phyloP scores from a whole-genome alignment of 1,139 yeast species.

The Tardiomyces blankii region DNA sequence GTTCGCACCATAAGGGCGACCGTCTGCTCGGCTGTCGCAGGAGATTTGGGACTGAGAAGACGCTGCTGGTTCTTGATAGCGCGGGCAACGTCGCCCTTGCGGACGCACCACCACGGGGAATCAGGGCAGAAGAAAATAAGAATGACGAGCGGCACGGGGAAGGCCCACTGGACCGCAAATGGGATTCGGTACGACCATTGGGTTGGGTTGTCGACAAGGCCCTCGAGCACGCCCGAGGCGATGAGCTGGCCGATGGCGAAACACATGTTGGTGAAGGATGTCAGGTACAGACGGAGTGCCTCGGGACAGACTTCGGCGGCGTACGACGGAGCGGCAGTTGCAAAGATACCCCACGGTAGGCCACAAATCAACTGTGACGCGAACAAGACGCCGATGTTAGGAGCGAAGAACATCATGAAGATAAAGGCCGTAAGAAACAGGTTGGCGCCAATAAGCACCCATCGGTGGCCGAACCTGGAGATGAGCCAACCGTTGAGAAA shows the following conservation, averaged over 20 bases:
- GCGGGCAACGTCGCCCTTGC: conserved; percentile 27
- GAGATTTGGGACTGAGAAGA: conserved; percentile 5
- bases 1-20: conserved; percentile 35
- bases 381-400: conserved; percentile 26
- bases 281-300: conserved; percentile 32
- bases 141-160: conserved; percentile 42
- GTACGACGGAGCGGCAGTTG: conserved; percentile 34
- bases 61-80: conserved; percentile 23
- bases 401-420: conserved; percentile 36
- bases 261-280: conserved; percentile 34
- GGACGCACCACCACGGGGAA: conserved; percentile 44
- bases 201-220: conserved; percentile 14
- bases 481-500: conserved; percentile 29
- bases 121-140: conserved; percentile 44
- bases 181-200: conserved; percentile 33
- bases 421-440: conserved; percentile 25
- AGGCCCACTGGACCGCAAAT: conserved; percentile 47
- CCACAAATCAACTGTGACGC: conserved; percentile 37
- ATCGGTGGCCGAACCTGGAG: conserved; percentile 32
- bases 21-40: conserved; percentile 24
- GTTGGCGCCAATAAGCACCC: conserved; percentile 27
- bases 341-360: conserved; percentile 37
- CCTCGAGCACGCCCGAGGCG: conserved; percentile 31
- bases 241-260: conserved; percentile 37
- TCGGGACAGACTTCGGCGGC: conserved; percentile 39